Evolutionary conservation across 345 rosid genomes (phyloP).

Genomic region (Litchi chinensis): DNA sequence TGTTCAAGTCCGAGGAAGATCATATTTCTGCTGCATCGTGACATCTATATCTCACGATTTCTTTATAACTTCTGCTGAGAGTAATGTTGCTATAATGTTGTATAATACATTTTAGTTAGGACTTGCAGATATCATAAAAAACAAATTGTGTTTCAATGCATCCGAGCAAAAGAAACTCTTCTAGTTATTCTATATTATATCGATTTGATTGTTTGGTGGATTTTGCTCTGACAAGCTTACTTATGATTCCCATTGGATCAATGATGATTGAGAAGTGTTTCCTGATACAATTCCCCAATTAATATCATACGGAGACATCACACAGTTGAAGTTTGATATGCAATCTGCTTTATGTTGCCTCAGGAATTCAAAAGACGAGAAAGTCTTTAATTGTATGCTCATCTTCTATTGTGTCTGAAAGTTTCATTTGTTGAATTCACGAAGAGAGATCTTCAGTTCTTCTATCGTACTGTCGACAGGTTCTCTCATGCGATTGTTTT

Average conservation of each 20-base stretch:
- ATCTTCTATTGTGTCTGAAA: not conserved
- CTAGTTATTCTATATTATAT: not conserved
- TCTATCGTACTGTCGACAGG: not conserved
- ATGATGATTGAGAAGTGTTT: not conserved
- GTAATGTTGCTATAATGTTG: conserved; percentile 17
- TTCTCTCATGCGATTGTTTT: not conserved
- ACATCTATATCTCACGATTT: not conserved
- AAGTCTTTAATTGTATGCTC: not conserved
- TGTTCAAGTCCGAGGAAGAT: conserved; percentile 4
- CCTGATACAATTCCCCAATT: not conserved
- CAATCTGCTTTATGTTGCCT: too few relatives aligned
- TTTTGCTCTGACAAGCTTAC: not conserved
- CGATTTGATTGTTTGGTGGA: not conserved
- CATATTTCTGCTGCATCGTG: not conserved
- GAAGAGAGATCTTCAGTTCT: not conserved
- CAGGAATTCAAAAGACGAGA: not conserved
- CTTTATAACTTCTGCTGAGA: not conserved
- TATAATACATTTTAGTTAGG: conserved; percentile 12
- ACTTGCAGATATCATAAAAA: not conserved
- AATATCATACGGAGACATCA: not conserved
- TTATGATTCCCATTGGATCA: conserved; percentile 2
- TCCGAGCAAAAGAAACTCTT: not conserved
- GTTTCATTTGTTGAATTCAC: not conserved
- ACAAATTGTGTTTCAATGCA: not conserved
- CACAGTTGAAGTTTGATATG: too few relatives aligned